Conservation (phyloP, 2,329 filamentous ascomycete genomes). For the Colletotrichum orchidophilum region DNA sequence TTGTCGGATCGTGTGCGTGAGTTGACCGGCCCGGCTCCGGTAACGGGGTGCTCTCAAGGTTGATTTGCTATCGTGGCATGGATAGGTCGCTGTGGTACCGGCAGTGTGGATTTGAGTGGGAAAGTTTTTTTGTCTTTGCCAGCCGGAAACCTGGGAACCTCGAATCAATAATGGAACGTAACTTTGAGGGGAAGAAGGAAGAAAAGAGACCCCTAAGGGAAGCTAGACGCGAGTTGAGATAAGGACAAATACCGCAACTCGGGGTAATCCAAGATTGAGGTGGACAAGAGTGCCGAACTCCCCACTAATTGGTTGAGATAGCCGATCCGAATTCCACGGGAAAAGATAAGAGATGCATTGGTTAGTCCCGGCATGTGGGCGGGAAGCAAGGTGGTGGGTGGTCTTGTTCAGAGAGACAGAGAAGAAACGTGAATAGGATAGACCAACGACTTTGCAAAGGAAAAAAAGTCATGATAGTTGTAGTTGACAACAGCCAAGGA, state of each 20-base stretch:
- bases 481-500: neutral
- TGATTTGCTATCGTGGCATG: neutral
- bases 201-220: neutral
- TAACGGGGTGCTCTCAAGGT: conserved; percentile 15
- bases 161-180: conserved; percentile 10
- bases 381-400: conserved; percentile 1
- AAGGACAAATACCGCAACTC: conserved; percentile 29
- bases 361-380: conserved; percentile 22
- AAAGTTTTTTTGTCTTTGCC: neutral
- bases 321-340: neutral
- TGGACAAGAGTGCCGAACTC: conserved; percentile 3
- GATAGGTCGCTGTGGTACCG: neutral
- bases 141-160: neutral
- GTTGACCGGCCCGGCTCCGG: conserved; percentile 10
- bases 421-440: neutral
- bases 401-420: neutral
- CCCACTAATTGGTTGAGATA: conserved; percentile 26
- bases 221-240: conserved; percentile 17
- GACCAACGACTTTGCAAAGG: neutral
- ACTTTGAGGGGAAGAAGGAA: neutral
- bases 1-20: neutral
- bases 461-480: neutral
- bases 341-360: conserved; percentile 26
- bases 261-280: neutral
- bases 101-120: neutral